Conservation (phyloP, 1,284 basidiomycete species). For the Naganishia liquefaciens region DNA sequence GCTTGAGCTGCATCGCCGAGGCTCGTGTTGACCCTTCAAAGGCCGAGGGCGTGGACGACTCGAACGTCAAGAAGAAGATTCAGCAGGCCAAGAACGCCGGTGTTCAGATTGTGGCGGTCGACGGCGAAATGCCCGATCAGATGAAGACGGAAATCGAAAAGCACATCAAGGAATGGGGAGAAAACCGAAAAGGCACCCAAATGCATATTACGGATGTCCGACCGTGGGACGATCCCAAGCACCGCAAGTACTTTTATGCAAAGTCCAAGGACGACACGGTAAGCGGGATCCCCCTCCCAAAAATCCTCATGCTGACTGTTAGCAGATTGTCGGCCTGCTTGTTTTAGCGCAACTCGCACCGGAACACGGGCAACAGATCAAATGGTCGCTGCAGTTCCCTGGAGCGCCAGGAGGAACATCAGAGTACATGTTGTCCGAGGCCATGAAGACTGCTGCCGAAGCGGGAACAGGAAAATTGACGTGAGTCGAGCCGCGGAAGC, state of each 20-base stretch:
- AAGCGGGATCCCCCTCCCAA: background rate
- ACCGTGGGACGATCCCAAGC: conserved; percentile 60
- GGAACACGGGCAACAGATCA: conserved; percentile 61
- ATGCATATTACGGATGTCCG: conserved; percentile 61
- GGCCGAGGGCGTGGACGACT: conserved; percentile 55
- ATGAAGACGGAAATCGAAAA: conserved; percentile 54
- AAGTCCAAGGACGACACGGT: conserved; percentile 56
- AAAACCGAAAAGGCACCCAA: conserved; percentile 59
- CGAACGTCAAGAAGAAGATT: conserved; percentile 58
- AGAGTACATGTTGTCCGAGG: conserved; percentile 58
- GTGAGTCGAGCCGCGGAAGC: conserved; percentile 39
- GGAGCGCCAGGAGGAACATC: conserved; percentile 59
- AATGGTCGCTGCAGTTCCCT: conserved; percentile 64
- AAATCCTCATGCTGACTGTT: background rate
- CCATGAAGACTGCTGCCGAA: conserved; percentile 57
- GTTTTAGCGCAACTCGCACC: conserved; percentile 61
- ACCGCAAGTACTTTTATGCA: conserved; percentile 61
- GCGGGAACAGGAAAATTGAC: conserved; percentile 57
- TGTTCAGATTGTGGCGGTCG: conserved; percentile 54
- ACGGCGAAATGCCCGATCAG: conserved; percentile 55
- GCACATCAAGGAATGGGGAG: conserved; percentile 59
- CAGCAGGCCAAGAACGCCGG: conserved; percentile 59
- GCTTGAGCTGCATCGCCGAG: conserved; percentile 60
- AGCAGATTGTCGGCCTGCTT: conserved; percentile 56
- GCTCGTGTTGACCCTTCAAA: conserved; percentile 59